Percentiles rank a stretch among this genome's conserved stretches.
Evolutionary conservation across 2,329 filamentous ascomycete species (phyloP).

Genomic region (Cercospora sp.): DNA sequence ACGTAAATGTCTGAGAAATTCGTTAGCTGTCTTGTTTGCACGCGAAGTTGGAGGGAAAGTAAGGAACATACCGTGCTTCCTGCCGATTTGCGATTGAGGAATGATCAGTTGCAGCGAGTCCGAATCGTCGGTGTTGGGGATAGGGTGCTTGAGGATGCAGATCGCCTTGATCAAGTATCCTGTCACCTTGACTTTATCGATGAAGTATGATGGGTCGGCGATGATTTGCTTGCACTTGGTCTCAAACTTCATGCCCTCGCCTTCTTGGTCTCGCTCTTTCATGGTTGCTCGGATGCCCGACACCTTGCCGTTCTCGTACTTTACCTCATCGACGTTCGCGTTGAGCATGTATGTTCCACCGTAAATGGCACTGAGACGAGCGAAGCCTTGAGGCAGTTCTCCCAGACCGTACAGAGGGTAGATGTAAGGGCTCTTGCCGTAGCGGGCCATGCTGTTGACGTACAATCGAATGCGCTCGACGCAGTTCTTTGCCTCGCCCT

Average conservation of each 20-base stretch:
- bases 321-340: slow-evolving; percentile 85
- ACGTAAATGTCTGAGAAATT: slow-evolving; percentile 80
- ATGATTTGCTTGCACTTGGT: slow-evolving; percentile 96
- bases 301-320: slow-evolving; percentile 78
- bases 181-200: slow-evolving; percentile 79
- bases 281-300: slow-evolving; percentile 96
- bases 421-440: slow-evolving; percentile 98
- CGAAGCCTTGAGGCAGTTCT: slow-evolving; percentile 96
- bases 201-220: slow-evolving; percentile 96
- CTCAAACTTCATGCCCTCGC: slow-evolving; percentile 81
- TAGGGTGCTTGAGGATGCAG: slow-evolving; percentile 93
- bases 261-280: slow-evolving; percentile 76
- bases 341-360: slow-evolving; percentile 99
- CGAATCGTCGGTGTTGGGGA: slow-evolving; percentile 82
- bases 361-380: slow-evolving; percentile 95
- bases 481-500: slow-evolving; percentile 75
- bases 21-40: not conserved
- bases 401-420: slow-evolving; percentile 97
- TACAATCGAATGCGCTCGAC: slow-evolving; percentile 93
- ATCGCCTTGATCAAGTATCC: slow-evolving; percentile 94
- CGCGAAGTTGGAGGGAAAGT: not conserved
- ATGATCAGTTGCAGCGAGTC: slow-evolving; percentile 97
- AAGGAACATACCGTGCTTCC: slow-evolving; percentile 77
- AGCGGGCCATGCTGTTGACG: slow-evolving; percentile 94
- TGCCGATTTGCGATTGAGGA: slow-evolving; percentile 93